Evolutionary conservation across 352 stramenopile genomes (phyloP), one percentile per base, ranked within the genome.

Genomic region (Phytophthora uliginosa): DNA sequence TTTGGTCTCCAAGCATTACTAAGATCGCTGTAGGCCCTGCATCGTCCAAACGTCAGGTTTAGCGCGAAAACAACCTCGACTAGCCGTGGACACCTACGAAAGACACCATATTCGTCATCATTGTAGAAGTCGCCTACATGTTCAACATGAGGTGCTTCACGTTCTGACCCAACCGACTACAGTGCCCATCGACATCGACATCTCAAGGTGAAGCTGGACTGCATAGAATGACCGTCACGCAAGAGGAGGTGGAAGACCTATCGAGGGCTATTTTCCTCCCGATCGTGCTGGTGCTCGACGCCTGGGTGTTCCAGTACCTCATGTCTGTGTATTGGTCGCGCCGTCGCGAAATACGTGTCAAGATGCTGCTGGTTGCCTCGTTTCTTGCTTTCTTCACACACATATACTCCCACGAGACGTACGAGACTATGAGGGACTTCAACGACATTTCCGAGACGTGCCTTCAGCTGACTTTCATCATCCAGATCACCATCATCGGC

Each of bases 391-490:
- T 85, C 22, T 56, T 48, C 17, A 47, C 50, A 10, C 66, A 80
- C 18, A 42, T 84, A 8, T 82, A 76, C 51, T 71, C 65, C 20
- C 48, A 73, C 18, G 63, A 77, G 13, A 59, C 72, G 45, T 24
- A 64, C 18, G 55, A 57, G 7, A 31, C 48, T 4, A 31, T 64
- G 51, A 45, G 78, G 28, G 22, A 64, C 31, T 52, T 67, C 5
- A 85, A 83, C 58, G 68, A 85, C 53, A 77, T 83, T 17, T 83
- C 75, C 13, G 75, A 83, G 75, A 70, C 76, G 59, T 73, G 68
- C 18, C 69, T 75, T 1, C 57, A 77, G 38, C 24, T 78, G 4
- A 81, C 71, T 18, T 84, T 86, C 61, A 69, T 83, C 18, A 70
- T 82, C 8, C 79, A 84, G 42, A 84, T 86, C 67, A 84, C 77